Evolutionary conservation across 257 asterid genomes (phyloP), one percentile per base, ranked within the genome.

Genomic region (Nicotiana attenuata): DNA sequence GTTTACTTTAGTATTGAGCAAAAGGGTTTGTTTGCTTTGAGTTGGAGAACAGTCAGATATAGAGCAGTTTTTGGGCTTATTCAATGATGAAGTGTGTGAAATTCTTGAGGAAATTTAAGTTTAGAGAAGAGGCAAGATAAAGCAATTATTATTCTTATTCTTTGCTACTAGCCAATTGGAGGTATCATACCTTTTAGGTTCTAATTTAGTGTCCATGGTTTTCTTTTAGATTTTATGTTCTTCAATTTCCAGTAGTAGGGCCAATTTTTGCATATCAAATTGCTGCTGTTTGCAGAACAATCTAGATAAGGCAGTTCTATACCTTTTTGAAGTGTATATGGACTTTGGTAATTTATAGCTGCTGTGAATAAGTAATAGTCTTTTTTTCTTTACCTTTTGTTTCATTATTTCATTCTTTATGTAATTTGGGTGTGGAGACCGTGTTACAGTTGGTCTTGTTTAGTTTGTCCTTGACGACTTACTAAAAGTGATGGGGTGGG

Each of bases 21-120:
- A 73, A 73, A 45, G 15, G 19, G 22, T 73, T 47, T 47, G 35
- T 47, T 69, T 41, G 59, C 29, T 41, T 41, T 16, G 78, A 22
- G 60, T 73, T 73, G 78, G 24, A 73, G 38, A 71, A 22, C 60
- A 22, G 78, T 22, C 78, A 45, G 78, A 45, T 71, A 45, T 71
- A 73, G 57, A 22, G 38, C 60, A 20, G 61, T 73, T 73, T 73
- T 47, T 22, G 38, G 61, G 16, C 22, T 73, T 11, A 47, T 65
- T 13, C 61, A 45, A 22, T 47, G 78, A 71, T 45, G 38, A 47
- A 45, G 56, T 71, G 20, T 45, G 3, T 19, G 78, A 73, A 22
- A 47, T 73, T 73, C 14, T 73, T 15, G 61, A 47, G 78, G 33
- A 6, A 73, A 14, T 19, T 69, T 69, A 7, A 47, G 60, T 47